Evolutionary conservation across 108 stramenopile species (phyloP).

Genomic region (Bacterosira constricta): DNA sequence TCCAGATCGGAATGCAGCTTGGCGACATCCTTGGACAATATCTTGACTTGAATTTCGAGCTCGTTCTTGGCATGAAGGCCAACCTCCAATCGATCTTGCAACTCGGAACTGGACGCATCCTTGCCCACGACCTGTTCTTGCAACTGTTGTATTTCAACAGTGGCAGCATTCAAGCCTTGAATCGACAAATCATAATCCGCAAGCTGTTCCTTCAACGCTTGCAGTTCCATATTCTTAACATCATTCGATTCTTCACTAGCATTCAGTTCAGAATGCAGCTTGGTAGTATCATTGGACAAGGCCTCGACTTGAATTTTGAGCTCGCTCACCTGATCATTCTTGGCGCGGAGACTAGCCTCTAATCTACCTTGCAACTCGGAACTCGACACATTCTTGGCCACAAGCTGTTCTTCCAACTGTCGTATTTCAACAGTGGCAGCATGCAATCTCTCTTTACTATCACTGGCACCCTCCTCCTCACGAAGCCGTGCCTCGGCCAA

Average conservation of each 20-base stretch:
- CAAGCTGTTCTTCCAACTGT: too few species aligned
- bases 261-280: not conserved
- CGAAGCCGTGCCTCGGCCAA: too few species aligned
- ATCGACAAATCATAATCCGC: too few species aligned
- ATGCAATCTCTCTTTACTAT: too few species aligned
- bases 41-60: not conserved
- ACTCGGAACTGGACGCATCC: not conserved
- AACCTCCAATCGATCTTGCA: not conserved
- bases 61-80: not conserved
- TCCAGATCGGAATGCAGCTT: not conserved
- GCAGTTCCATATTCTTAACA: not conserved
- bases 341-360: too few species aligned
- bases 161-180: conserved; percentile 11
- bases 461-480: too few species aligned
- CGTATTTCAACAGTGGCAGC: not conserved
- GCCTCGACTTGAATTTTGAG: too few species aligned
- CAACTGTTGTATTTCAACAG: not conserved
- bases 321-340: too few species aligned
- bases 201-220: not conserved
- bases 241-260: not conserved
- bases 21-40: not conserved
- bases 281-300: too few species aligned
- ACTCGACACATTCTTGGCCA: too few species aligned
- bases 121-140: not conserved
- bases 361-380: too few species aligned